These are phyloP conservation scores for Noccaea bulbosa DNA, from an alignment of 345 rosid species.

Conservation along the genomic window DNA sequence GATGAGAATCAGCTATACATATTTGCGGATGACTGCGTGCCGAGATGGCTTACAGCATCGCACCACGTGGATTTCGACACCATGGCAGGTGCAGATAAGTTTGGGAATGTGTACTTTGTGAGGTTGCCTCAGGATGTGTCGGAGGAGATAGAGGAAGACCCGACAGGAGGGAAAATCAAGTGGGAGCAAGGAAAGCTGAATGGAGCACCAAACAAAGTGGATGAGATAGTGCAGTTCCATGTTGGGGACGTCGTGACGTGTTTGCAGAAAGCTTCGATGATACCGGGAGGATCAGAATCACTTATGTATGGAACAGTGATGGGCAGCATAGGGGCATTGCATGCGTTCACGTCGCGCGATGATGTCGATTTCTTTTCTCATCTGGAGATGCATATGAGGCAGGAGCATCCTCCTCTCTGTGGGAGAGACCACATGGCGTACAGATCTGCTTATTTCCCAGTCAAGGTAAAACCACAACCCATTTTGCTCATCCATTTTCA, in stretches of 20 bases:
- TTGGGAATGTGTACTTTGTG: slow-evolving; percentile 89
- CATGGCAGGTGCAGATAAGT: slow-evolving; percentile 96
- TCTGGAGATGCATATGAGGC: slow-evolving; percentile 98
- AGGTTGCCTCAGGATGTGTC: slow-evolving; percentile 91
- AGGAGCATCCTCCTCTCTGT: slow-evolving; percentile 92
- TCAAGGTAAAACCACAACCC: slow-evolving; percentile 59
- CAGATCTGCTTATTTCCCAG: slow-evolving; percentile 96
- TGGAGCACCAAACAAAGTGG: slow-evolving; percentile 97
- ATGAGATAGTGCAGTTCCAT: slow-evolving; percentile 95
- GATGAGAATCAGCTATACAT: slow-evolving; percentile 97
- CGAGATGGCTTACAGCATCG: slow-evolving; percentile 96
- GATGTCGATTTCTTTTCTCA: slow-evolving; percentile 97
- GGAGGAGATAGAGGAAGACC: slow-evolving; percentile 97
- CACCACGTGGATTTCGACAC: slow-evolving; percentile 92
- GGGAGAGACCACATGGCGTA: slow-evolving; percentile 67
- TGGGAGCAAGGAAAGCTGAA: slow-evolving; percentile 99
- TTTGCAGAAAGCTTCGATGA: slow-evolving; percentile 88
- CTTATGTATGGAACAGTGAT: slow-evolving; percentile 90
- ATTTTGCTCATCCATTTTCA: neutral
- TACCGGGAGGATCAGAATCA: slow-evolving; percentile 93
- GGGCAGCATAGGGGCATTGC: slow-evolving; percentile 94
- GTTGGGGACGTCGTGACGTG: slow-evolving; percentile 83
- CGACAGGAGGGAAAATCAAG: slow-evolving; percentile 95
- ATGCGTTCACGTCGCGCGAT: slow-evolving; percentile 90
- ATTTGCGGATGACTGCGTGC: slow-evolving; percentile 94